Base-by-base conservation (phyloP, 306 rosid genomes). In the Quercus ilex region DNA sequence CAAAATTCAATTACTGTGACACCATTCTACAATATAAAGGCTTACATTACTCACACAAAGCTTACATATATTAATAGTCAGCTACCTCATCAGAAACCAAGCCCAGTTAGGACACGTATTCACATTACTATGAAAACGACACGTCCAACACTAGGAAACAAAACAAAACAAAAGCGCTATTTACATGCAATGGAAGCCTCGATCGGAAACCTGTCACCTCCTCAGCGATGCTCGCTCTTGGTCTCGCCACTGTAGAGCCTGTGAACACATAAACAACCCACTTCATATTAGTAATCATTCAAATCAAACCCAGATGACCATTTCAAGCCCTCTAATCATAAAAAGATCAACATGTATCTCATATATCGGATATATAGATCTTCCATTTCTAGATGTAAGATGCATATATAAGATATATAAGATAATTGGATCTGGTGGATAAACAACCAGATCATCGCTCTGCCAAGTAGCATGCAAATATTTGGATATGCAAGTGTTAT, bases 231-330 rank as follows among this genome's bases (percentile, higher is more conserved):
- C 74, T 86, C 79, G 92, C 96, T 96, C 82, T 91, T 88, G 26
- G 88, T 88, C 11, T 88, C 96, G 0, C 88, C 90, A 19, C 98
- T 93, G 89, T 93, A 96, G 28, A 96, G 89, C 99, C 99, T 96
- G 84, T 75, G 4, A 88, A 78, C 75, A 73, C 79, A 81, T 55
- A 30, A 65, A 78, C 17, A 41, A 18, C 75, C 74, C 5, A 25
- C 6, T 33, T 74, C 60, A 76, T 79, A n/a, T 28, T 25, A 79
- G 41, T 74, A 69, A 41, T 35, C 64, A 52, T 23, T 17, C 20
- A 25, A 71, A 3, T 14, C 55, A 38, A 14, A 19, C 71, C 73
- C 46, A 41, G 46, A 41, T 2, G 46, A 8, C 46, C 46, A 41
- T 41, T 41, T 41, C 46, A 41, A 41, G 12, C 46, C 46, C 46